phyloP scores from a whole-genome alignment of 164 flowering plant species.

The Piper betle region DNA sequence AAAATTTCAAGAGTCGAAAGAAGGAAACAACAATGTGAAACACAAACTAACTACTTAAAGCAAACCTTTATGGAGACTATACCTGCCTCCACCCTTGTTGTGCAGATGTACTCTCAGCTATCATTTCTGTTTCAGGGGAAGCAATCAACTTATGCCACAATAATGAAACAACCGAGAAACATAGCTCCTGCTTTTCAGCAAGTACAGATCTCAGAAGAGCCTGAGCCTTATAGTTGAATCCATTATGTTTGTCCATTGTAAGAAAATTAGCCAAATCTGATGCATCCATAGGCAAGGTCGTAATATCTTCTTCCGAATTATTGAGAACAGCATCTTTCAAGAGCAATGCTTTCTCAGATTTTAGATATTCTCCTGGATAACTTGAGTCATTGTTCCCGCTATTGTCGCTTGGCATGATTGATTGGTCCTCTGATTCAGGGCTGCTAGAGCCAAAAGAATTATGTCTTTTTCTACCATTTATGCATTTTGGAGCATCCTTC shows the following conservation, averaged over 20 bases:
- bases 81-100: conserved; percentile 99
- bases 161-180: conserved; percentile 87
- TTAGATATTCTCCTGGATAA: conserved; percentile 15
- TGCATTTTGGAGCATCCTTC: conserved; percentile 29
- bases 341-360: conserved; percentile 22
- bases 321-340: conserved; percentile 26
- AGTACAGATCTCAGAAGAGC: conserved; percentile 66
- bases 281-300: conserved; percentile 54
- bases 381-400: conserved; percentile 9
- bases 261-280: conserved; percentile 24
- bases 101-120: conserved; percentile 92
- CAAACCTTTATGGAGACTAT: conserved; percentile 6
- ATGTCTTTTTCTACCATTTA: conserved; percentile 22
- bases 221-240: conserved; percentile 67
- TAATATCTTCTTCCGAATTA: conserved; percentile 33
- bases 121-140: conserved; percentile 71
- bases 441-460: conserved; percentile 16
- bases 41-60: background rate
- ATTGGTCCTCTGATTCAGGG: conserved; percentile 18
- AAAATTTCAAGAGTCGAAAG: background rate
- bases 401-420: conserved; percentile 4
- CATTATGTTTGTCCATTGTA: conserved; percentile 76
- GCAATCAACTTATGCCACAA: conserved; percentile 31
- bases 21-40: background rate
- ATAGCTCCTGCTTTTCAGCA: conserved; percentile 75